Evolutionary conservation across 129 eudicot genomes (phyloP), one percentile per base, ranked within the genome.

Genomic region (Flaveria robusta): DNA sequence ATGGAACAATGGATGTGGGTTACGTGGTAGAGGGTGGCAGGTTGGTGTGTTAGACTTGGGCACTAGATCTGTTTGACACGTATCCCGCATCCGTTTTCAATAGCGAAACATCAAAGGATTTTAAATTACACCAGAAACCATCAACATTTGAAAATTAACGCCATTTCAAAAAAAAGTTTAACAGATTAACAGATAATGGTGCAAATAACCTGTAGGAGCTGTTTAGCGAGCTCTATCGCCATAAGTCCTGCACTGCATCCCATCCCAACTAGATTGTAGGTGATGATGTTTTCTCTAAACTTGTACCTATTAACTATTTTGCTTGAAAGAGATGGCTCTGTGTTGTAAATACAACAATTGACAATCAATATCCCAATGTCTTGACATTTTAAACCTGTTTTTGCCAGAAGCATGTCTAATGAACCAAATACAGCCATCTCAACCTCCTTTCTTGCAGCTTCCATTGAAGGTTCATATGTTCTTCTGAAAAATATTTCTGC

Each of bases 171-270:
- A 4, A 4, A 5, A 34, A 34, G 39, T 34, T 34, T 34, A 7
- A 34, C 4, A 4, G 39, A 49, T 5, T 2, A 19, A 49, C n/a
- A 1, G n/a, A n/a, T 51, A n/a, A 24, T 59, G 37, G 34, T 58
- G 65, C 13, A 5, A 11, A 58, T 58, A 60, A 62, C 91, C 89
- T 89, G 85, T 31, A 86, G 86, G 42, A 89, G 83, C 15, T 83
- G 83, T 29, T 82, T 81, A 18, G 89, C 89, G n/a, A 89, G 85
- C 52, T 85, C 89, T 10, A 85, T 72, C 3, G 91, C 86, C 12
- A 63, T 14, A 11, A 83, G 80, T 16, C 91, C 85, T 10, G 91
- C 89, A 46, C 84, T 85, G 75, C 96, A 89, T 9, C 96, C 96
- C 96, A 89, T 89, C 9, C 96, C 96, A 42, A 22, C 23, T 9